A percentile compares a stretch with the other conserved stretches of the same genome.
These are phyloP conservation scores for Leccinum subrobustum DNA, from an alignment of 1,284 basidiomycete genomes.

Conservation along the genomic window DNA sequence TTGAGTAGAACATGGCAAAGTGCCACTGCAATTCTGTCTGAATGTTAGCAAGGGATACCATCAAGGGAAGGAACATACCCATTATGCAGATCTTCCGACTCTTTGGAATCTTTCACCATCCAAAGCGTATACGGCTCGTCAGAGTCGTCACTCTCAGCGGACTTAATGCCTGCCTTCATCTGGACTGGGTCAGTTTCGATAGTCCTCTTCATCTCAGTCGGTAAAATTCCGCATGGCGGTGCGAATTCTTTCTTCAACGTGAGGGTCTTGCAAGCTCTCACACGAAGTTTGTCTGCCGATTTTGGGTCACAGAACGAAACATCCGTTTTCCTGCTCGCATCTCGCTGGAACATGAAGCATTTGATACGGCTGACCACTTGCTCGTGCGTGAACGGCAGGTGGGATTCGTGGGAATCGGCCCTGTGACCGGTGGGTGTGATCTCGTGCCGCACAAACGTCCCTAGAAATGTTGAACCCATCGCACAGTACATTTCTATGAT, in stretches of 20 bases:
- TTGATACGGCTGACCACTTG: constrained; percentile 12
- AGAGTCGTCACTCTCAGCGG: neutral
- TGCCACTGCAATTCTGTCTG: constrained; percentile 19
- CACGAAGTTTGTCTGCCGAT: neutral
- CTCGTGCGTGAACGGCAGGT: neutral
- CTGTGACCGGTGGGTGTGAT: neutral
- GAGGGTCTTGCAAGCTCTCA: constrained; percentile 16
- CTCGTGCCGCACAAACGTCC: constrained; percentile 18
- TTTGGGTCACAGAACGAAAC: neutral
- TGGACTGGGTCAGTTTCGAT: neutral
- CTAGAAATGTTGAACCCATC: constrained; percentile 24
- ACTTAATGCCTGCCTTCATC: constrained; percentile 8
- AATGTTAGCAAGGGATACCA: neutral
- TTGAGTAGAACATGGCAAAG: constrained; percentile 24
- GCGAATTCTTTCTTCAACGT: constrained; percentile 14
- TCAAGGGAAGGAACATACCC: constrained; percentile 5
- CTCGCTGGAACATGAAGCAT: constrained; percentile 16
- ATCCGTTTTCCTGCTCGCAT: constrained; percentile 3
- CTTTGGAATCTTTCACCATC: constrained; percentile 1
- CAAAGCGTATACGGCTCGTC: constrained; percentile 6
- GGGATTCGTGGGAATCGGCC: neutral
- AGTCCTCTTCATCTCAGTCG: neutral
- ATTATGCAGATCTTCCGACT: neutral
- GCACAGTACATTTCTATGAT: constrained; percentile 18
- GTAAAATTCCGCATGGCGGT: constrained; percentile 10